Percentiles rank a stretch among this genome's conserved stretches.
Evolutionary conservation across 345 rosid genomes (phyloP).

Genomic region (Boechera retrofracta): DNA sequence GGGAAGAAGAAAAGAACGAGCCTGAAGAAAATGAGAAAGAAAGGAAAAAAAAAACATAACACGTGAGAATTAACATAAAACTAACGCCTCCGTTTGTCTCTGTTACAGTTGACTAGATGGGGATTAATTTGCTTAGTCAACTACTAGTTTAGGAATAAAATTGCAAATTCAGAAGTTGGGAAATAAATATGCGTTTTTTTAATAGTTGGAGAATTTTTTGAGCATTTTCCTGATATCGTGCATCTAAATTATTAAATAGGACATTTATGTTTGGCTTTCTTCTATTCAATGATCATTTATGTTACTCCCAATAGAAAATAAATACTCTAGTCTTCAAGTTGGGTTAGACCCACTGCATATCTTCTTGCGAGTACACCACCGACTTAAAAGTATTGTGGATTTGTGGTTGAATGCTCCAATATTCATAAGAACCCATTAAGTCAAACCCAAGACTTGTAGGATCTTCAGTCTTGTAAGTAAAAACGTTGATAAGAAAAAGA

Average conservation of each 20-base stretch:
- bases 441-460: neutral
- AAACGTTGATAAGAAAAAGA: neutral
- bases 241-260: conserved; percentile 1
- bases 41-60: too few species aligned
- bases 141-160: too few species aligned
- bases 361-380: conserved; percentile 24
- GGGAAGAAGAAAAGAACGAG: too few species aligned
- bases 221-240: neutral
- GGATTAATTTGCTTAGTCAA: too few species aligned
- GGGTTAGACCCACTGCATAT: conserved; percentile 22
- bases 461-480: neutral
- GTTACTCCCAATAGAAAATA: conserved; percentile 9
- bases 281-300: neutral
- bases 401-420: conserved; percentile 18
- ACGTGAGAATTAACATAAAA: too few species aligned
- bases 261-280: conserved; percentile 17
- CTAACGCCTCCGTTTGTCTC: too few species aligned
- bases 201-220: too few species aligned
- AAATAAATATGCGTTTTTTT: too few species aligned
- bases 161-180: too few species aligned
- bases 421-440: neutral
- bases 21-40: too few species aligned
- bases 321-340: conserved; percentile 11
- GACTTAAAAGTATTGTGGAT: neutral
- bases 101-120: too few species aligned